Conservation (phyloP, 345 rosid genomes). For the Eucalyptus grandis region DNA sequence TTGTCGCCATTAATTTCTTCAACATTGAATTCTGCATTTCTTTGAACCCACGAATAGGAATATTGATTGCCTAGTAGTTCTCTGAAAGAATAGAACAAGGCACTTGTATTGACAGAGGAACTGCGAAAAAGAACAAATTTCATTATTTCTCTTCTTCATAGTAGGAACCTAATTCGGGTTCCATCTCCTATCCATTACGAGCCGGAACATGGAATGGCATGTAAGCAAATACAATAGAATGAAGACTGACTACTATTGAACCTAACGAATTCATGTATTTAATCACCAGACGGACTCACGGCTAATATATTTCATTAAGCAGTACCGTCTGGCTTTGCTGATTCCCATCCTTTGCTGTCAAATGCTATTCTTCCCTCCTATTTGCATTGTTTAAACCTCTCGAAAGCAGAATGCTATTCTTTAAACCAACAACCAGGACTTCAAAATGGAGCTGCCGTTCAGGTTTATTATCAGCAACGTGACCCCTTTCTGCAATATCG, state of each 20-base stretch:
- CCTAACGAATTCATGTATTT: slow-evolving; percentile 19
- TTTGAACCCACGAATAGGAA: not conserved
- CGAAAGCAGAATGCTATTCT: not conserved
- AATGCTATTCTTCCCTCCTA: slow-evolving; percentile 78
- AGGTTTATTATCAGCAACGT: slow-evolving; percentile 62
- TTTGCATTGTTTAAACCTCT: not conserved
- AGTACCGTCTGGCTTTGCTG: slow-evolving; percentile 74
- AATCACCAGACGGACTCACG: slow-evolving; percentile 43
- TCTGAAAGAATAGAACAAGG: not conserved
- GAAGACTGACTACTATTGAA: slow-evolving; percentile 50
- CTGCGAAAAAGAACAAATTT: not conserved
- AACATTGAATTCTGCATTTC: not conserved
- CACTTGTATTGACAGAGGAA: not conserved
- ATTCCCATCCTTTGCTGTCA: slow-evolving; percentile 64
- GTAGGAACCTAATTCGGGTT: slow-evolving; percentile 1
- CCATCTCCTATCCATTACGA: slow-evolving; percentile 16
- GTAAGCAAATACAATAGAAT: slow-evolving; percentile 62
- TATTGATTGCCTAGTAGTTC: not conserved
- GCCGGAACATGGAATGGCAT: slow-evolving; percentile 43
- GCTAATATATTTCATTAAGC: slow-evolving; percentile 57
- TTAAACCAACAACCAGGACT: slow-evolving; percentile 23
- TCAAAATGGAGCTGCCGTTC: slow-evolving; percentile 40
- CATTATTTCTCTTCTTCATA: not conserved
- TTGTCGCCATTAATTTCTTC: not conserved
- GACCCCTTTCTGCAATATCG: slow-evolving; percentile 59